Base-by-base conservation (phyloP, 148 eudicot genomes). In the Talinum fruticosum region DNA sequence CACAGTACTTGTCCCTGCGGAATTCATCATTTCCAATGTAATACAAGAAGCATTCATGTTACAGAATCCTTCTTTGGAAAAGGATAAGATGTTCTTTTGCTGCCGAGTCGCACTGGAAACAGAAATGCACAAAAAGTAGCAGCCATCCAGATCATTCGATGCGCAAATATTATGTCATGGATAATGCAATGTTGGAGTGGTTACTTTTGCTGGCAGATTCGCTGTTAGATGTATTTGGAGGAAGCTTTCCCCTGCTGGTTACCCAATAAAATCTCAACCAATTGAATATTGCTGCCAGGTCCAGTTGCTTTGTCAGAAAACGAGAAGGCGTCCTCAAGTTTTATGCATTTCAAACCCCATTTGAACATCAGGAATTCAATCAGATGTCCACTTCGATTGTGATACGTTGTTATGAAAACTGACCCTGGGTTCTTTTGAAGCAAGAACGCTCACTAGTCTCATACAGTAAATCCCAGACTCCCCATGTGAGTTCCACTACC, bases 301-400 rank as follows among this genome's bases (percentile, higher is more conserved):
- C 88, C 89, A n/a, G 90, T 82, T 68, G 97, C 90, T 85, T 93
- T 96, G 30, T 76, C 66, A 32, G 88, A 77, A 83, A 93, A 90
- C 6, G 90, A 90, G 82, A 91, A 96, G 61, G 92, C 97, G 54
- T 96, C 99, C 69, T 88, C 72, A 73, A 96, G 93, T 74, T 93
- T 91, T n/a, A 68, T n/a, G 80, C 93, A 91, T 84, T 87, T 93
- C 79, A 95, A 82, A 38, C 93, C 87, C 99, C 96, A 93, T 82
- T 96, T 96, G 77, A 85, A 86, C 97, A 93, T 87, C 82, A 96
- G 79, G 80, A 96, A 93, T 85, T 91, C 93, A 74, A 96, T 93
- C 36, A 93, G 97, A 83, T 96, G 97, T 79, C 99, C 97, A 70
- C 99, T 93, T 83, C 99, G 85, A 76, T 91, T 90, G 78, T 96